These are phyloP conservation scores for Tripterygium wilfordii DNA, from an alignment of 177 flowering plant species.

Conservation along the genomic window DNA sequence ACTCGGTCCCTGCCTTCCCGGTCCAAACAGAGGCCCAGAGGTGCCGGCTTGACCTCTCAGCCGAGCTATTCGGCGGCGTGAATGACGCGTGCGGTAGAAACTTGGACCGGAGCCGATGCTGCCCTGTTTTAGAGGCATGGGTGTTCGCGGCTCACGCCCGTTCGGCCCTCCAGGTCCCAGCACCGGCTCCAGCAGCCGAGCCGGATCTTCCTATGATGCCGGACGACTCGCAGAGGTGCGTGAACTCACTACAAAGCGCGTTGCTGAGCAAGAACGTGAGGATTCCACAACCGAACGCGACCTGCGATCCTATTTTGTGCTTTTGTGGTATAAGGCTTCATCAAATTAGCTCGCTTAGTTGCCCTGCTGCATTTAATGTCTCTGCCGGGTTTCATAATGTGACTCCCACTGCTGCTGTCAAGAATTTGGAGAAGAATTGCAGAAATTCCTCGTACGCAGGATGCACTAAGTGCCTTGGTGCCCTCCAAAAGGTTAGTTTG, in stretches of 20 bases:
- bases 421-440: slow-evolving; percentile 70
- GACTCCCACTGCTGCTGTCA: slow-evolving; percentile 77
- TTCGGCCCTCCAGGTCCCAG: slow-evolving; percentile 57
- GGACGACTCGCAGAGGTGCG: slow-evolving; percentile 96
- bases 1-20: slow-evolving; percentile 85
- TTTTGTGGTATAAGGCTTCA: slow-evolving; percentile 96
- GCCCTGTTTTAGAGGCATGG: slow-evolving; percentile 98
- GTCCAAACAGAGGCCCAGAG: slow-evolving; percentile 54
- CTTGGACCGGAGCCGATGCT: slow-evolving; percentile 95
- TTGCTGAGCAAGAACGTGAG: slow-evolving; percentile 54
- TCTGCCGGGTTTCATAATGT: slow-evolving; percentile 41
- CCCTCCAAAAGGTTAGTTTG: slow-evolving; percentile 71
- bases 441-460: slow-evolving; percentile 83
- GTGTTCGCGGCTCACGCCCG: slow-evolving; percentile 94
- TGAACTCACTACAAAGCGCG: slow-evolving; percentile 73
- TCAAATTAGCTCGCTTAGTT: slow-evolving; percentile 76
- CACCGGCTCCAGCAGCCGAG: slow-evolving; percentile 33
- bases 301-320: slow-evolving; percentile 86
- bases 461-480: slow-evolving; percentile 87
- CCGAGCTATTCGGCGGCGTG: slow-evolving; percentile 96
- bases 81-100: slow-evolving; percentile 64
- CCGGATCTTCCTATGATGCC: slow-evolving; percentile 84
- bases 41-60: slow-evolving; percentile 91
- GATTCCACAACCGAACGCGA: slow-evolving; percentile 80
- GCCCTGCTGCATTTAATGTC: slow-evolving; percentile 91